Conservation (phyloP, 257 asterid genomes). For the Petrea volubilis region DNA sequence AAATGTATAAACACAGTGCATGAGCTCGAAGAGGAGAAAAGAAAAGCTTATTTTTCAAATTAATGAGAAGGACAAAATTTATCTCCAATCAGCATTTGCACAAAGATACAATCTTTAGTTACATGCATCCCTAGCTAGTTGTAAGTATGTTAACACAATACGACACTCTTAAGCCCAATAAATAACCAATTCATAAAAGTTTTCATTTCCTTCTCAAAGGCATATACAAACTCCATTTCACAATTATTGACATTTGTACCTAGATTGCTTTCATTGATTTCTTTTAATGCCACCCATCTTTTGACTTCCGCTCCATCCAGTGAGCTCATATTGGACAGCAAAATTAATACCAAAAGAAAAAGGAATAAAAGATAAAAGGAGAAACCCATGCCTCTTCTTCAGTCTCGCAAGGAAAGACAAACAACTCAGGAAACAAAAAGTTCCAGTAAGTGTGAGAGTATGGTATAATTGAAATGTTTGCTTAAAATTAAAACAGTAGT, state of each 20-base stretch:
- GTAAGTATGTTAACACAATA: not conserved
- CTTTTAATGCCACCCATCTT: not conserved
- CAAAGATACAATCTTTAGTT: not conserved
- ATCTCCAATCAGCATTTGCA: not conserved
- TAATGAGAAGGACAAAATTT: not conserved
- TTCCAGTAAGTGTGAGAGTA: not conserved
- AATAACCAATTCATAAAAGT: not conserved
- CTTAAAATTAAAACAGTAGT: not conserved
- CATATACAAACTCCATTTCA: not conserved
- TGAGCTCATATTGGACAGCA: no score
- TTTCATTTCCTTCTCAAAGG: not conserved
- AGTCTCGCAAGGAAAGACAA: no score
- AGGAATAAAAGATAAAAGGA: no score
- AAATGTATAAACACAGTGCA: not conserved
- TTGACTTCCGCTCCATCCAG: not conserved
- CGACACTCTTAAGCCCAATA: not conserved
- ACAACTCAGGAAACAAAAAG: no score
- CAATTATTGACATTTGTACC: not conserved
- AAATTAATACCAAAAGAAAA: no score
- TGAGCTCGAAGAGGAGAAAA: not conserved
- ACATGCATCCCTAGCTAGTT: not conserved
- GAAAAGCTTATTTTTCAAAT: not conserved
- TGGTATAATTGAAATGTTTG: not conserved
- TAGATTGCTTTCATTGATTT: not conserved
- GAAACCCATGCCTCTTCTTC: no score